phyloP scores from a whole-genome alignment of 2,329 filamentous ascomycete species.

The Ceratocystis smalleyi region DNA sequence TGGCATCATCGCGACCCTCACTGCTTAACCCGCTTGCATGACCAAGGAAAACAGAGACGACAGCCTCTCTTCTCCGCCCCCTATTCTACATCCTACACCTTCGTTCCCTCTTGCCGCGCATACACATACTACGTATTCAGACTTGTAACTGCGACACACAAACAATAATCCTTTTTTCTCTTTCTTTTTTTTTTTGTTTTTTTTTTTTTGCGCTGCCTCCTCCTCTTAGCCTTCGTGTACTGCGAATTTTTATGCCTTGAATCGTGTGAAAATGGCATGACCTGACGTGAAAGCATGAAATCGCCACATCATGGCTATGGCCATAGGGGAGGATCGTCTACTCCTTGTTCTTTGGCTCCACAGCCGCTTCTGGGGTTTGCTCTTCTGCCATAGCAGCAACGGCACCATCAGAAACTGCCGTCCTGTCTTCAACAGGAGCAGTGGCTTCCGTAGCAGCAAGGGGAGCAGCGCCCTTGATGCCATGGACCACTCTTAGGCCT shows the following conservation, averaged over 20 bases:
- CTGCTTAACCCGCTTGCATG: background rate
- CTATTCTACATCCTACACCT: background rate
- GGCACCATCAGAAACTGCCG: conserved; percentile 8
- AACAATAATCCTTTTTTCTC: background rate
- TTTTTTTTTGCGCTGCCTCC: background rate
- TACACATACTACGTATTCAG: background rate
- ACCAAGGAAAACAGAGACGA: background rate
- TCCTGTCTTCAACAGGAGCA: background rate
- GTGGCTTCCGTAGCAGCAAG: conserved; percentile 2
- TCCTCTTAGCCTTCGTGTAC: background rate
- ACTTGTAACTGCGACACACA: background rate
- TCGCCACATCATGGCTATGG: background rate
- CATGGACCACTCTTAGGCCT: conserved; percentile 32
- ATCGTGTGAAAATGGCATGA: background rate
- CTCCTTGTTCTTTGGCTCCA: conserved; percentile 3
- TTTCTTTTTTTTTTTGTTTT: background rate
- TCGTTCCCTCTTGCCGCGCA: background rate
- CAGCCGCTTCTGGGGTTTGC: conserved; percentile 2
- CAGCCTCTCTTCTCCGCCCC: background rate
- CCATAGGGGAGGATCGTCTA: background rate
- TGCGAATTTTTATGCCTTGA: background rate
- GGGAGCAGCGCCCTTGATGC: conserved; percentile 26
- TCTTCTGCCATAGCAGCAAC: conserved; percentile 15
- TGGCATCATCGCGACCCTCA: background rate
- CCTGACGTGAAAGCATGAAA: background rate